Percentiles rank a stretch among this genome's conserved stretches.
phyloP scores from a whole-genome alignment of 2,329 filamentous ascomycete species.

The Cadophora sp. region DNA sequence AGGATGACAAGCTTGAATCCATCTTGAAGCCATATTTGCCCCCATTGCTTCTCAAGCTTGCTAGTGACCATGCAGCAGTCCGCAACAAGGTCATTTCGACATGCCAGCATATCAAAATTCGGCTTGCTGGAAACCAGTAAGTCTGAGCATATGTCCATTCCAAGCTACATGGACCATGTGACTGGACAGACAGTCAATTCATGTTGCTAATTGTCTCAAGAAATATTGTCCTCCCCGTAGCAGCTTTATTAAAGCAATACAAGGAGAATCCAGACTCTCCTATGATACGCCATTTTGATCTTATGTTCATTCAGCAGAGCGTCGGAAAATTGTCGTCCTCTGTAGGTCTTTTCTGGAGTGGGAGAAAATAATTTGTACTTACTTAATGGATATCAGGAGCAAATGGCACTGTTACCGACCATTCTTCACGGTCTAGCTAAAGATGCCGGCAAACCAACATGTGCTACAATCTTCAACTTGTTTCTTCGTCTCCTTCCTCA shows the following conservation, averaged over 20 bases:
- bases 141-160: constrained; percentile 14
- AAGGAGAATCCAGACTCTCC: constrained; percentile 73
- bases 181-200: neutral
- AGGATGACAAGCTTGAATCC: constrained; percentile 81
- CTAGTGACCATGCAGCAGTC: constrained; percentile 79
- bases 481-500: constrained; percentile 78
- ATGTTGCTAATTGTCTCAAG: constrained; percentile 25
- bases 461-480: constrained; percentile 79
- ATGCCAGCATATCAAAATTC: constrained; percentile 74
- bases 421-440: constrained; percentile 70
- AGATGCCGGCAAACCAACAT: constrained; percentile 59
- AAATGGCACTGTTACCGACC: constrained; percentile 74
- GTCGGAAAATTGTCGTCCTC: constrained; percentile 63
- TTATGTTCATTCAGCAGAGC: constrained; percentile 89
- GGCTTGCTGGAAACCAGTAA: constrained; percentile 47
- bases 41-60: constrained; percentile 84
- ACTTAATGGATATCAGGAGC: constrained; percentile 56
- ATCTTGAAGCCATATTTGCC: constrained; percentile 81
- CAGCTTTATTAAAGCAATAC: constrained; percentile 87
- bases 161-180: neutral
- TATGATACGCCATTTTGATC: constrained; percentile 85
- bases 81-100: constrained; percentile 79
- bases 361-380: neutral
- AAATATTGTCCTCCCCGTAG: constrained; percentile 79
- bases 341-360: constrained; percentile 44